These are phyloP conservation scores for Brassica balearica DNA, from an alignment of 441 rosid species.

Conservation along the genomic window DNA sequence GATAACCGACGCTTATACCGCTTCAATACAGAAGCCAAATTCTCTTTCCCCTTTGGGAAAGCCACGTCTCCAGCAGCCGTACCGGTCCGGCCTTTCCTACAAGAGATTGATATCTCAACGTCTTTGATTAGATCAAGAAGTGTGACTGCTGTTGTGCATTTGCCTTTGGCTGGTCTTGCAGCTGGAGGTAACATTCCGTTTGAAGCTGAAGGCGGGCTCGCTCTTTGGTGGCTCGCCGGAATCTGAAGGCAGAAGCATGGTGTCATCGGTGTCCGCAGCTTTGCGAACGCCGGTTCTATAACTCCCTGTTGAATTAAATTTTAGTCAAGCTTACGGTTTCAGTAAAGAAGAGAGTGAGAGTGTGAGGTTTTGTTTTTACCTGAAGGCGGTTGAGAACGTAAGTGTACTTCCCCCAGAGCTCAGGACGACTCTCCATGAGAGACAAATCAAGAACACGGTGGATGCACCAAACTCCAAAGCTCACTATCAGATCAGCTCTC, in stretches of 20 bases:
- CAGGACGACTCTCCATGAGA: constrained; percentile 97
- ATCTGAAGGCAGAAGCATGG: constrained; percentile 94
- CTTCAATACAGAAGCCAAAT: constrained; percentile 90
- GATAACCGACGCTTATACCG: constrained; percentile 91
- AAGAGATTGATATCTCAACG: constrained; percentile 83
- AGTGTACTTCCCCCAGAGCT: constrained; percentile 98
- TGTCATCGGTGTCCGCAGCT: constrained; percentile 68
- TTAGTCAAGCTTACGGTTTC: constrained; percentile 12
- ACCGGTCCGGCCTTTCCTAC: constrained; percentile 87
- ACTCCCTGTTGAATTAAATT: constrained; percentile 63
- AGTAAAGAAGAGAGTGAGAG: constrained; percentile 18
- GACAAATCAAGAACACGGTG: constrained; percentile 92
- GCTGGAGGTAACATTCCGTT: constrained; percentile 79
- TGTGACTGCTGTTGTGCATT: constrained; percentile 68
- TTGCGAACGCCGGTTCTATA: constrained; percentile 79
- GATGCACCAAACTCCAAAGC: constrained; percentile 99
- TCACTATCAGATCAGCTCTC: constrained; percentile 75
- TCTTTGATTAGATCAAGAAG: constrained; percentile 85
- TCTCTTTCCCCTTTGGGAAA: constrained; percentile 93
- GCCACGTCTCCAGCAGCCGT: constrained; percentile 99
- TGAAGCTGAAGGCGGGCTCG: constrained; percentile 60
- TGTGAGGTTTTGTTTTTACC: constrained; percentile 52
- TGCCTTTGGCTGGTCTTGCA: constrained; percentile 77
- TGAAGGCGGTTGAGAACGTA: constrained; percentile 95
- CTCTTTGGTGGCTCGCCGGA: constrained; percentile 58